Evolutionary conservation across 306 rosid species (phyloP).

Genomic region (Aeschynomene evenia): DNA sequence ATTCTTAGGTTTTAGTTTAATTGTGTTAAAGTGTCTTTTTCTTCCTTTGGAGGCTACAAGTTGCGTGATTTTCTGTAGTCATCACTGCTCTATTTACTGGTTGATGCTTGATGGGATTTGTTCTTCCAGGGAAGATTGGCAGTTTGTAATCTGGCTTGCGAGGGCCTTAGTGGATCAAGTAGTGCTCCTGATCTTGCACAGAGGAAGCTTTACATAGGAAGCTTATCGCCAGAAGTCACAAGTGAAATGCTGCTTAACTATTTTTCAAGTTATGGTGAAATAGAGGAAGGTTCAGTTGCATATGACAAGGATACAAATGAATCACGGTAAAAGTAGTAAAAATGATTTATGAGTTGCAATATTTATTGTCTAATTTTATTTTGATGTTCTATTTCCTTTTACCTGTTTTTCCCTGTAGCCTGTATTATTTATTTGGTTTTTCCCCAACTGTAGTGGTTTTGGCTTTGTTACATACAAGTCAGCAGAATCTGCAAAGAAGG

Average conservation of each 20-base stretch:
- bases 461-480: slow-evolving; percentile 77
- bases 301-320: slow-evolving; percentile 75
- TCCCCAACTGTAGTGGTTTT: slow-evolving; percentile 56
- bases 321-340: slow-evolving; percentile 52
- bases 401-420: slow-evolving; percentile 11
- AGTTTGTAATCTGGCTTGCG: slow-evolving; percentile 72
- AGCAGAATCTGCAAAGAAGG: slow-evolving; percentile 74
- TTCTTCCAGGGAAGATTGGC: slow-evolving; percentile 64
- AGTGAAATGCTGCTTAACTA: slow-evolving; percentile 62
- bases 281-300: slow-evolving; percentile 89
- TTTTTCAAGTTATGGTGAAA: slow-evolving; percentile 65
- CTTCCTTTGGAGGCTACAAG: background rate
- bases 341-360: background rate
- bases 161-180: slow-evolving; percentile 64
- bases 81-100: slow-evolving; percentile 1
- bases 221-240: slow-evolving; percentile 71
- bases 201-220: slow-evolving; percentile 82
- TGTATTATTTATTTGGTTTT: slow-evolving; percentile 25
- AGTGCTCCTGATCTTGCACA: slow-evolving; percentile 56
- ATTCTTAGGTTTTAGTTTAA: background rate
- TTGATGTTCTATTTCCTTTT: background rate
- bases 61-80: background rate
- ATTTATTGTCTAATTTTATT: background rate
- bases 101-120: slow-evolving; percentile 10
- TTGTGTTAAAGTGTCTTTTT: background rate